Percentiles rank a stretch among this genome's conserved stretches.
Evolutionary conservation across 192 early-diverging fungal genomes (phyloP).

Genomic region (Coemansia sp.): DNA sequence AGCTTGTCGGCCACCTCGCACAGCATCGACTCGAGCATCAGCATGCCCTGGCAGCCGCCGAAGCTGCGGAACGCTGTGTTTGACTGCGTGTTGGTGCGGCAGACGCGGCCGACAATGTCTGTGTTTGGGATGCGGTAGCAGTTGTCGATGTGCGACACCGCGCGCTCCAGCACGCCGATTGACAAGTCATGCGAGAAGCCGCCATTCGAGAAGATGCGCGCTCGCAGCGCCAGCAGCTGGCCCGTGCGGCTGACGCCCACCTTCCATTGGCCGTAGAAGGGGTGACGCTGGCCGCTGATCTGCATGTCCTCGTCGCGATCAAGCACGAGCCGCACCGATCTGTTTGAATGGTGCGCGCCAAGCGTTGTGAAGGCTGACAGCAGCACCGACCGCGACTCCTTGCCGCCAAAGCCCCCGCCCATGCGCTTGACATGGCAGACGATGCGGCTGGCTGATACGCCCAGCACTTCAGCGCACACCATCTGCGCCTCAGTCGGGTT

Average conservation of each 20-base stretch:
- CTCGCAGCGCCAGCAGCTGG: constrained; percentile 63
- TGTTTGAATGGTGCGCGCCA: constrained; percentile 63
- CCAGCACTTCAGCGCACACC: constrained; percentile 69
- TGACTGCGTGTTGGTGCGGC: constrained; percentile 79
- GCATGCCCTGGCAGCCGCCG: constrained; percentile 83
- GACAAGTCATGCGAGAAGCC: constrained; percentile 70
- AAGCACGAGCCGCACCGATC: constrained; percentile 74
- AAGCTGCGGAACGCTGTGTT: constrained; percentile 89
- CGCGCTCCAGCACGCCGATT: constrained; percentile 68
- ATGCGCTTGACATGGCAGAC: constrained; percentile 78
- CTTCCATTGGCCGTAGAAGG: constrained; percentile 76
- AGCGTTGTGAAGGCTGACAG: constrained; percentile 66
- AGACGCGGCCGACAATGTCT: constrained; percentile 65
- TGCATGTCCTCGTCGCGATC: constrained; percentile 85
- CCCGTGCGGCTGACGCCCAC: constrained; percentile 71
- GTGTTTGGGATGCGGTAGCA: constrained; percentile 75
- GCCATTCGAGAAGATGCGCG: constrained; percentile 60
- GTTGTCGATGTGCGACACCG: constrained; percentile 75
- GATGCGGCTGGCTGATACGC: constrained; percentile 67
- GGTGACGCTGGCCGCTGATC: constrained; percentile 71
- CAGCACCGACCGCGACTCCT: constrained; percentile 66
- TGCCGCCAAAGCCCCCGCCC: constrained; percentile 88
- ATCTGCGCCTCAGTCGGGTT: constrained; percentile 74
- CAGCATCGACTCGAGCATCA: constrained; percentile 76
- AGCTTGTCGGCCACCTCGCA: constrained; percentile 75